Percentiles rank a stretch among this genome's conserved stretches.
Evolutionary conservation across 306 rosid genomes (phyloP).

Genomic region (Dicorynia guianensis): DNA sequence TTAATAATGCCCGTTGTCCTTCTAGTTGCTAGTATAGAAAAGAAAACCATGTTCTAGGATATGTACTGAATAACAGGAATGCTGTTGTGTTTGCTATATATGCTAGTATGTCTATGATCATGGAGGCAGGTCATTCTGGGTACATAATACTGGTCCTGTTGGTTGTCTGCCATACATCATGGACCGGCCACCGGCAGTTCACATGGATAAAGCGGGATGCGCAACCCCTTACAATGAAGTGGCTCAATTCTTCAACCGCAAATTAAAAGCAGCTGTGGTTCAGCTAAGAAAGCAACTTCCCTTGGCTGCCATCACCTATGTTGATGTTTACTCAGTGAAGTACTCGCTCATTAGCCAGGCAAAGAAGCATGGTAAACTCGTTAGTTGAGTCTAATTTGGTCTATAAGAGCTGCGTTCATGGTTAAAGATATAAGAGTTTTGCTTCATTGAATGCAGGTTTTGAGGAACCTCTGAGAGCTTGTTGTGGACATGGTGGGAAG

Average conservation of each 20-base stretch:
- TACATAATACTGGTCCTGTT: conserved; percentile 61
- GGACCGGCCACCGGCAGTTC: conserved; percentile 34
- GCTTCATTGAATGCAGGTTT: conserved; percentile 61
- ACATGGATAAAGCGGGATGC: conserved; percentile 65
- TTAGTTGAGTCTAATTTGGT: conserved; percentile 1
- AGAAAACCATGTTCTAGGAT: background rate
- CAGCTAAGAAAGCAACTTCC: conserved; percentile 64
- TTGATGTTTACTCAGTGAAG: conserved; percentile 76
- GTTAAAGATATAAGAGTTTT: background rate
- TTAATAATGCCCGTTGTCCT: background rate
- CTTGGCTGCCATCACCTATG: conserved; percentile 74
- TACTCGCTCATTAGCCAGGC: conserved; percentile 70
- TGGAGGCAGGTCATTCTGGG: conserved; percentile 65
- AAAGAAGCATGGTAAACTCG: conserved; percentile 56
- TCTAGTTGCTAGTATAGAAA: background rate
- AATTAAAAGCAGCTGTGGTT: conserved; percentile 47
- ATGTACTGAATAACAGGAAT: background rate
- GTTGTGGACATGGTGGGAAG: conserved; percentile 91
- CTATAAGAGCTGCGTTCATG: background rate
- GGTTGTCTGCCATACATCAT: conserved; percentile 62
- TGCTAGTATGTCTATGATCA: conserved; percentile 47
- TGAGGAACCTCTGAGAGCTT: conserved; percentile 65
- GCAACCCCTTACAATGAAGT: conserved; percentile 60
- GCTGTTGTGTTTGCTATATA: conserved; percentile 4
- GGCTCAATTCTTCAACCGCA: conserved; percentile 67